Evolutionary conservation across 1,284 basidiomycete species (phyloP).

Genomic region (Fomitopsis palustris): DNA sequence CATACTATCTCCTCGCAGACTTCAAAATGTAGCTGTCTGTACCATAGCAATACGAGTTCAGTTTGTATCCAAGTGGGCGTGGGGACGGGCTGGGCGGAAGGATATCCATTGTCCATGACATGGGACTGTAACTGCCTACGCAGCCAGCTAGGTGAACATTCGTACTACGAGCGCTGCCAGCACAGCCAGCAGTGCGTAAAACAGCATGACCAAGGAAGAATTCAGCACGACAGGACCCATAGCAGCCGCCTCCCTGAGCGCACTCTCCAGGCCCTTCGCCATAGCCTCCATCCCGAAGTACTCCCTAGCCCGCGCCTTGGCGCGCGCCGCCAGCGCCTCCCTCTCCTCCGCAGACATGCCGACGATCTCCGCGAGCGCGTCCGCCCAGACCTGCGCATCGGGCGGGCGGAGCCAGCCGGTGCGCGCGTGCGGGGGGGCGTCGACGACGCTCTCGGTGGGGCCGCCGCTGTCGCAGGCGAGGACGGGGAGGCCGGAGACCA

Average conservation of each 20-base stretch:
- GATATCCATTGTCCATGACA: too few relatives aligned
- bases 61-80: too few relatives aligned
- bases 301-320: constrained; percentile 54
- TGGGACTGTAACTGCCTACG: neutral
- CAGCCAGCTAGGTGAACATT: neutral
- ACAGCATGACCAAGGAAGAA: neutral
- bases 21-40: neutral
- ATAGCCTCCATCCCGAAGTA: constrained; percentile 64
- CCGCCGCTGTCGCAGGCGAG: constrained; percentile 89
- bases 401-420: constrained; percentile 76
- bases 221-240: constrained; percentile 39
- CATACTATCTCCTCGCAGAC: neutral
- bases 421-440: constrained; percentile 37
- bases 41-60: neutral
- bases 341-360: constrained; percentile 45
- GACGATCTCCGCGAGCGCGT: constrained; percentile 62
- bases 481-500: constrained; percentile 90
- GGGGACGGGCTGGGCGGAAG: too few relatives aligned
- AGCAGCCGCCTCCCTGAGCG: constrained; percentile 47
- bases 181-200: constrained; percentile 11
- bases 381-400: constrained; percentile 63
- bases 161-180: constrained; percentile 7
- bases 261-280: constrained; percentile 56
- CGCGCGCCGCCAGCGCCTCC: constrained; percentile 46
- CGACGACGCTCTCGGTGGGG: constrained; percentile 85